These are phyloP conservation scores for Oryza glaberrima DNA, from an alignment of 176 grass and related monocot genomes.

Conservation along the genomic window DNA sequence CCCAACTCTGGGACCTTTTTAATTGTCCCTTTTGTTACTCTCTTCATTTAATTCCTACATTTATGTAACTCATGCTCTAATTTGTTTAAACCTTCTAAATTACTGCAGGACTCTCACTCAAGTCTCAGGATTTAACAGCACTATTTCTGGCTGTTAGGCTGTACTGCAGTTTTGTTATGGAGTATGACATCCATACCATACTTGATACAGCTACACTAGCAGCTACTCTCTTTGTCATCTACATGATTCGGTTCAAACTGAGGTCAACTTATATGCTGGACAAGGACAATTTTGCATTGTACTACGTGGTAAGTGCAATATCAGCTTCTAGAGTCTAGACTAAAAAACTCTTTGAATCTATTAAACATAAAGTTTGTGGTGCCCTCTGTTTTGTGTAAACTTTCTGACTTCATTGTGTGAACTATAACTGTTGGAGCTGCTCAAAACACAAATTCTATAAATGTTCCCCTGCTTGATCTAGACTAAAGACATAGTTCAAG, in stretches of 20 bases:
- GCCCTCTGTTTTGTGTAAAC: neutral
- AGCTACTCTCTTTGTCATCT: slow-evolving; percentile 95
- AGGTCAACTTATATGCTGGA: slow-evolving; percentile 93
- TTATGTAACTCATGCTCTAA: slow-evolving; percentile 15
- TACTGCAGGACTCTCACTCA: slow-evolving; percentile 86
- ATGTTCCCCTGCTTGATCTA: neutral
- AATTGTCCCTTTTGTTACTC: slow-evolving; percentile 17
- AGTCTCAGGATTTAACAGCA: slow-evolving; percentile 96
- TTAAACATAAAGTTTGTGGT: neutral
- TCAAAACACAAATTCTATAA: neutral
- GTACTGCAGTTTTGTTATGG: slow-evolving; percentile 98
- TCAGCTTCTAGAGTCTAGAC: neutral
- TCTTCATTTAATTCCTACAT: slow-evolving; percentile 8
- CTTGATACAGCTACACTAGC: slow-evolving; percentile 87
- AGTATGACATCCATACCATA: slow-evolving; percentile 98
- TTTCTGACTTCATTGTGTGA: neutral
- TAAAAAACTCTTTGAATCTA: neutral
- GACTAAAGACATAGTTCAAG: neutral
- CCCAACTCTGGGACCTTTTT: neutral
- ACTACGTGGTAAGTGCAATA: slow-evolving; percentile 82
- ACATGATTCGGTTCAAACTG: slow-evolving; percentile 97
- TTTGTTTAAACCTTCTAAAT: slow-evolving; percentile 19
- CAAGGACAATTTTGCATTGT: slow-evolving; percentile 92
- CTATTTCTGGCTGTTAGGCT: slow-evolving; percentile 94
- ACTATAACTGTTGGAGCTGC: neutral